Evolutionary conservation across 176 grass and related monocot genomes (phyloP), one percentile per base, ranked within the genome.

Genomic region (Phoenix roebelenii): DNA sequence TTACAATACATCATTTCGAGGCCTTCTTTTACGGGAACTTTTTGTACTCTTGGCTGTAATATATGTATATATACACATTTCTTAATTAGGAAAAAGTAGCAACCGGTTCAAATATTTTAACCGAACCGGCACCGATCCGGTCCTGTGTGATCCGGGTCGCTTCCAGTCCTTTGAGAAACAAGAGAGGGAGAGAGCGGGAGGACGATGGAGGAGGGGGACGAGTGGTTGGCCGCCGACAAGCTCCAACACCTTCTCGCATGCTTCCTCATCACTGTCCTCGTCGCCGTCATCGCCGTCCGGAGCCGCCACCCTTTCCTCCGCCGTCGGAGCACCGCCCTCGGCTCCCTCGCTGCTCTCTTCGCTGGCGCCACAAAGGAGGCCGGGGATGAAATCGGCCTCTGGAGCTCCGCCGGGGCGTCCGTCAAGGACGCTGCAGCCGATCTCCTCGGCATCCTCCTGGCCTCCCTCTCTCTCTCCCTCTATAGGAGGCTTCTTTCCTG

Each of bases 281-380:
- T 62, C 28, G 68, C 86, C 0, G 77, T 74, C 29, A 64, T 85
- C 7, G 68, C 75, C 7, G 18, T 53, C 1, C 77, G 77, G 57
- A 90, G 86, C 75, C 50, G 71, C n/a, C 58, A 61, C 54, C 24
- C 64, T 0, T 63, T 64, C 50, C n/a, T 87, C 67, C 86, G 83
- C 20, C 80, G 77, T 23, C 70, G 66, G 49, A 77, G 86, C 17
- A 50, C 63, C 19, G 48, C 77, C 18, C 26, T 90, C 3, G 91
- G 86, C 12, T 86, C 68, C 50, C 58, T 80, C 26, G 67, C 64
- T 49, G 83, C 91, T 16, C 74, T 87, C 65, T 39, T 74, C 5
- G 72, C 72, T 23, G 91, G 86, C 29, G 77, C 83, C 20, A 83
- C 61, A 61, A 96, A 96, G 69, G 91, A 96, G 77, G 68, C n/a